phyloP scores from a whole-genome alignment of 352 stramenopile genomes.

The Phytopythium montanum region DNA sequence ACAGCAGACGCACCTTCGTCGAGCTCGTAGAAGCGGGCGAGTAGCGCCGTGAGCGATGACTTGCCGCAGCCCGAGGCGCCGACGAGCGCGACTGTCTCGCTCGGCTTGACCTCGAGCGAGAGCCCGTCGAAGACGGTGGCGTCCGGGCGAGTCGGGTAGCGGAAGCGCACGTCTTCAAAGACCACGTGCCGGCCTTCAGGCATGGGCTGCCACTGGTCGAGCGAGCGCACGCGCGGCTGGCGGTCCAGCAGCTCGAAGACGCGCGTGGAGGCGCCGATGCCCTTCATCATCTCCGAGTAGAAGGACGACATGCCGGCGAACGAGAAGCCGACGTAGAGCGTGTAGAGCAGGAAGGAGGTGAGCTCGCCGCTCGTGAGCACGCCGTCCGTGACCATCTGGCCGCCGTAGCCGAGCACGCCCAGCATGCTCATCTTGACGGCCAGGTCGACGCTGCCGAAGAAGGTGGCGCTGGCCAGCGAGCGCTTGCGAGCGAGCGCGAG shows the following conservation, averaged over 20 bases:
- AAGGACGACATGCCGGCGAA: constrained; percentile 90
- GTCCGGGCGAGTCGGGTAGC: constrained; percentile 59
- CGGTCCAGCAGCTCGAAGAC: constrained; percentile 92
- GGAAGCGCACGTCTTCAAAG: constrained; percentile 84
- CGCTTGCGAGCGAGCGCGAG: constrained; percentile 61
- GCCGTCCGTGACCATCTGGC: constrained; percentile 84
- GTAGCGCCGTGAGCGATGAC: constrained; percentile 63
- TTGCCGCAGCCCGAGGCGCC: constrained; percentile 69
- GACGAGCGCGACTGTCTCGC: constrained; percentile 75
- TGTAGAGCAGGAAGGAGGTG: constrained; percentile 93
- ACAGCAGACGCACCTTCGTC: constrained; percentile 23
- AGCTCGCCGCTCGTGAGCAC: constrained; percentile 88
- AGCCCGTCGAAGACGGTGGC: constrained; percentile 45
- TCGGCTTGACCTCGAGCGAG: constrained; percentile 51
- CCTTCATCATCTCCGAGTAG: constrained; percentile 91
- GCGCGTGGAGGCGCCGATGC: constrained; percentile 82
- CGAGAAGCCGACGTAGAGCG: constrained; percentile 88
- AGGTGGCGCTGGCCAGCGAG: constrained; percentile 74
- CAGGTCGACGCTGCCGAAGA: constrained; percentile 84
- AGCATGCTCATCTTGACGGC: constrained; percentile 88
- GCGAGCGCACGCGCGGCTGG: constrained; percentile 49
- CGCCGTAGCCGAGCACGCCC: constrained; percentile 90
- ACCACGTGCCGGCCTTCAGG: constrained; percentile 40
- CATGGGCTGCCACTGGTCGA: constrained; percentile 24
- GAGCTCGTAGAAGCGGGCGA: constrained; percentile 76